Percentiles rank a stretch among this genome's conserved stretches.
These are phyloP conservation scores for Jimgerdemannia flammicorona DNA, from an alignment of 192 early-diverging fungal species.

Conservation along the genomic window DNA sequence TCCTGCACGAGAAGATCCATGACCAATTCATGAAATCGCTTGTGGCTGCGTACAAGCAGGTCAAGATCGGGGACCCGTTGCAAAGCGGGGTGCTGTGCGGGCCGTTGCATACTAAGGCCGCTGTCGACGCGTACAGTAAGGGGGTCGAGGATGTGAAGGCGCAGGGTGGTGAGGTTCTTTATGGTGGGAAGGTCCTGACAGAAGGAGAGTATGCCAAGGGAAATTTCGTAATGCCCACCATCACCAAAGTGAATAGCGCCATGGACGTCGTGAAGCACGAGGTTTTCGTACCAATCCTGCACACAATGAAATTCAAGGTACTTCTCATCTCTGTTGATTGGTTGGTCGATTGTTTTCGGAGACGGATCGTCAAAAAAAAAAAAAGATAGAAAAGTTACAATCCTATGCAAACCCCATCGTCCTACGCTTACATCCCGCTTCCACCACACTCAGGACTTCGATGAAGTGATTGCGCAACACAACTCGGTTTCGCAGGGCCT, in stretches of 20 bases:
- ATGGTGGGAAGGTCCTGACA: conserved; percentile 76
- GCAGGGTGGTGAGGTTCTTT: conserved; percentile 83
- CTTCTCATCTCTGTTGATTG: not conserved
- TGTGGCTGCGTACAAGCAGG: conserved; percentile 79
- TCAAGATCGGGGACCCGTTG: conserved; percentile 86
- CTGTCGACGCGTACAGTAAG: conserved; percentile 70
- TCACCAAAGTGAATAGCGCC: conserved; percentile 74
- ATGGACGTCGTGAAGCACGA: conserved; percentile 87
- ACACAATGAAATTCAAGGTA: conserved; percentile 72
- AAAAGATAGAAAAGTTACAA: too few species aligned
- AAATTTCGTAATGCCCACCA: conserved; percentile 91
- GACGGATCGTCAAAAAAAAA: too few species aligned
- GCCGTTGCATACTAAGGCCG: conserved; percentile 84
- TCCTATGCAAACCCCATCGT: too few species aligned
- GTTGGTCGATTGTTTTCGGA: conserved; percentile 7
- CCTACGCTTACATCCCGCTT: not conserved
- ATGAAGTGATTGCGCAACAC: conserved; percentile 86
- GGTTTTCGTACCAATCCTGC: conserved; percentile 93
- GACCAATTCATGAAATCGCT: conserved; percentile 78
- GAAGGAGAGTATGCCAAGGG: conserved; percentile 48
- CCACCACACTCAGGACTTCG: conserved; percentile 44
- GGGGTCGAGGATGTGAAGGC: conserved; percentile 75
- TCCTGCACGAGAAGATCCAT: conserved; percentile 86
- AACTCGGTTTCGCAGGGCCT: conserved; percentile 90
- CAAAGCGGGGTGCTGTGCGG: conserved; percentile 82